Conservation (phyloP, 768 basidiomycete species). For the Pisolithus microcarpus region DNA sequence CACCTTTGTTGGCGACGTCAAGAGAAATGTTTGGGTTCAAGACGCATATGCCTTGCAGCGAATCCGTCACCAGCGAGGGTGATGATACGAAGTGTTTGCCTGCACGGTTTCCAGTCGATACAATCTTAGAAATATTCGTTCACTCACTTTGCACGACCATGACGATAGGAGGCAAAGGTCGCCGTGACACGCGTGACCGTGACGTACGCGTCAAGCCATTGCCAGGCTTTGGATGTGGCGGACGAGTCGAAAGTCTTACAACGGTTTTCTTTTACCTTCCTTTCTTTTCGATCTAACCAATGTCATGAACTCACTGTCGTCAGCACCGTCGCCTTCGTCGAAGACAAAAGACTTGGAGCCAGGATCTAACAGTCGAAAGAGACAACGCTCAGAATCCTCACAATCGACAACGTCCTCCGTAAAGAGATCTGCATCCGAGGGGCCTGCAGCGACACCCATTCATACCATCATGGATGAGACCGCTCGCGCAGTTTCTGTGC, state of each 20-base stretch:
- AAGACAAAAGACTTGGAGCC: slow-evolving; percentile 33
- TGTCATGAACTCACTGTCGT: slow-evolving; percentile 42
- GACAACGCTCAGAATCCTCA: slow-evolving; percentile 72
- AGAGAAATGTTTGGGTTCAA: slow-evolving; percentile 67
- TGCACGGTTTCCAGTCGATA: not conserved
- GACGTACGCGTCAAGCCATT: not conserved
- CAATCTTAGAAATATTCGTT: not conserved
- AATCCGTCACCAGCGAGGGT: slow-evolving; percentile 65
- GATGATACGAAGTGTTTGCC: slow-evolving; percentile 80
- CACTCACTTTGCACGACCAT: slow-evolving; percentile 15
- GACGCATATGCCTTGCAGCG: slow-evolving; percentile 64
- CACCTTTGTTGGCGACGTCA: slow-evolving; percentile 68
- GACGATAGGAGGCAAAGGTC: not conserved
- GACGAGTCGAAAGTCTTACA: not conserved
- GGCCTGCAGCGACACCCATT: slow-evolving; percentile 36
- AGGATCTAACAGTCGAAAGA: slow-evolving; percentile 41
- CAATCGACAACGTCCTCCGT: slow-evolving; percentile 67
- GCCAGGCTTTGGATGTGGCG: not conserved
- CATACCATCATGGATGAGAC: slow-evolving; percentile 15
- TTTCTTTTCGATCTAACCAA: slow-evolving; percentile 8
- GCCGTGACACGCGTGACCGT: slow-evolving; percentile 2
- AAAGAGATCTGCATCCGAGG: slow-evolving; percentile 76
- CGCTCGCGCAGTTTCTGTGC: slow-evolving; percentile 30
- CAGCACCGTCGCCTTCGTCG: slow-evolving; percentile 37
- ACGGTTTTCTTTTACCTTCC: not conserved